Percentiles rank a stretch among this genome's conserved stretches.
Conservation (phyloP, 1,284 basidiomycete genomes). For the Rhodotorula sp. region DNA sequence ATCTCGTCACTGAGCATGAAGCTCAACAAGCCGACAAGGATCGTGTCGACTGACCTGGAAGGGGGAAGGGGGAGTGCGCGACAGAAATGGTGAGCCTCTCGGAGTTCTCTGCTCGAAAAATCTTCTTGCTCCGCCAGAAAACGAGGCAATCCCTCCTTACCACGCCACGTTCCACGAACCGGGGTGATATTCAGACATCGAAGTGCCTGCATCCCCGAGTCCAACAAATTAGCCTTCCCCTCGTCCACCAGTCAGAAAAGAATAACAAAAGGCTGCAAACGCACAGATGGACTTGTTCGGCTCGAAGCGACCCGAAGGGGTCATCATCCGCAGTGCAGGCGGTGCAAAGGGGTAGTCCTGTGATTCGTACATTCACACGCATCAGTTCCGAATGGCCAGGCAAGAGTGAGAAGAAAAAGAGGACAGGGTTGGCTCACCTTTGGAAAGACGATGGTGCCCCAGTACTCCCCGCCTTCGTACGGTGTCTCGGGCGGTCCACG, state of each 20-base stretch:
- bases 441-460: constrained; percentile 42
- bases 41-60: constrained; percentile 42
- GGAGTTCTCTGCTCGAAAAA: neutral
- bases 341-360: constrained; percentile 45
- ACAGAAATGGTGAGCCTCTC: neutral
- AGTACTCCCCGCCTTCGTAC: constrained; percentile 44
- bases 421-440: neutral
- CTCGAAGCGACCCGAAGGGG: constrained; percentile 43
- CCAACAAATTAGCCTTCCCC: no score
- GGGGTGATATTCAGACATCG: constrained; percentile 33
- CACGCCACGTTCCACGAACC: constrained; percentile 44
- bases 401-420: neutral
- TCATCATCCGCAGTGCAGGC: constrained; percentile 44
- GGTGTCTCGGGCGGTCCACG: constrained; percentile 41
- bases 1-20: constrained; percentile 46
- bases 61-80: neutral
- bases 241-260: no score
- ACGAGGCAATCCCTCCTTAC: neutral
- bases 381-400: neutral
- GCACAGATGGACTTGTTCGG: constrained; percentile 36
- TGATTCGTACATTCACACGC: no score
- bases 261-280: neutral
- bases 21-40: constrained; percentile 42
- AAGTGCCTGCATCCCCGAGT: neutral
- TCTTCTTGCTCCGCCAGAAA: no score